Evolutionary conservation across 129 eudicot genomes (phyloP), one percentile per base, ranked within the genome.

Genomic region (Ambrosia artemisiifolia): DNA sequence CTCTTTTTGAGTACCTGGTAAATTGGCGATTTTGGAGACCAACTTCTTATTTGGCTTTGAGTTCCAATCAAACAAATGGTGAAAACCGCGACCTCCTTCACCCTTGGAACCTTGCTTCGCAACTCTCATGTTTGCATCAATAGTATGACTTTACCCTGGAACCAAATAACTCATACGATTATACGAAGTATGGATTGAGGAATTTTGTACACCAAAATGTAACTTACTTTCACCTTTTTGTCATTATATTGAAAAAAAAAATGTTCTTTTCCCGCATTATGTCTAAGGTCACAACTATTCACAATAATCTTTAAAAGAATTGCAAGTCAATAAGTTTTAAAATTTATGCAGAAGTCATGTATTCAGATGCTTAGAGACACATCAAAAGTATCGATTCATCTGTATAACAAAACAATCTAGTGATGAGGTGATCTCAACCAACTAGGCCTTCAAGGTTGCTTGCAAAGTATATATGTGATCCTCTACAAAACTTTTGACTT

Each of bases 61-160:
- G 65, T 94, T 94, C 97, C 99, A 94, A 72, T 90, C 97, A 65
- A 90, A 86, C 54, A 90, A 82, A 86, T 90, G 93, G 51, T 83
- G 83, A 76, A 94, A 87, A 35, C 89, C 89, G 63, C 96, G 87
- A n/a, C 84, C 79, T 53, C 89, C 87, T 60, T 89, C 92, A 50
- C 83, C 72, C 69, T 75, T 88, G 17, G 90, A 84, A 38, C 79
- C 80, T 72, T 86, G 92, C 73, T 78, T 86, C 60, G 90, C 96
- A 51, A 75, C 81, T 66, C 86, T 93, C 97, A 94, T 90, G 59
- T 42, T 67, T 60, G 79, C 71, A 77, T 67, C 40, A 60, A 63
- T 64, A 32, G 62, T 32, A 57, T 16, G 33, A 72, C 48, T 19
- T 40, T 48, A 66, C 47, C 69, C 36, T 5, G 28, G 53, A 54